A percentile compares a stretch with the other conserved stretches of the same genome.
Evolutionary conservation across 2,329 filamentous ascomycete species (phyloP).

Genomic region (Monilinia laxa): DNA sequence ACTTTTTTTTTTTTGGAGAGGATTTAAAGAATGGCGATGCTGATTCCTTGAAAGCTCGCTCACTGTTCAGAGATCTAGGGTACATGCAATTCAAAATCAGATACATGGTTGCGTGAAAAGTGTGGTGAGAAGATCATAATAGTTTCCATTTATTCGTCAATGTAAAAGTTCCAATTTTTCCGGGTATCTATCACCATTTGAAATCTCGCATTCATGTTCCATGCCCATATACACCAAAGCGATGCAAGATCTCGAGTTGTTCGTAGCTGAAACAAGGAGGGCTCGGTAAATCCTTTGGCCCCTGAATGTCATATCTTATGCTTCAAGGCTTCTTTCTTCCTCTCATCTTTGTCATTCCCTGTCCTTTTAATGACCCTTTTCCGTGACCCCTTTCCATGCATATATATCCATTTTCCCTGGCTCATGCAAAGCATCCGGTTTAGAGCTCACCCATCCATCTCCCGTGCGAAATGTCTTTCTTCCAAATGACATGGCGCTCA

Average conservation of each 20-base stretch:
- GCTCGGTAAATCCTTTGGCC: background rate
- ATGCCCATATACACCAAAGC: constrained; percentile 4
- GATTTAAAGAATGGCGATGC: background rate
- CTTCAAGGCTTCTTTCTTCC: background rate
- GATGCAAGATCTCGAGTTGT: background rate
- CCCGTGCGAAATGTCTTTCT: too few species aligned
- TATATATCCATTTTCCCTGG: background rate
- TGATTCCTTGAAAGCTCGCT: background rate
- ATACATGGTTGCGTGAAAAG: background rate
- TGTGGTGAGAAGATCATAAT: background rate
- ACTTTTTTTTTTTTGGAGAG: background rate
- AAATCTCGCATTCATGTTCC: background rate
- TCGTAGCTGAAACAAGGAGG: background rate
- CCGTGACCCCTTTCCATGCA: background rate
- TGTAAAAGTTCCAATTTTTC: constrained; percentile 2
- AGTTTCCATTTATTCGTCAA: background rate
- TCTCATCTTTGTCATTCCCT: background rate
- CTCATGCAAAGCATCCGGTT: background rate
- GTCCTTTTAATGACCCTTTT: background rate
- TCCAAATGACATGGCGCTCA: background rate
- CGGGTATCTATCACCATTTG: constrained; percentile 11
- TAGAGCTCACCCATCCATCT: background rate
- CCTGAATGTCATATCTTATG: background rate
- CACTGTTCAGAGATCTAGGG: too few species aligned
- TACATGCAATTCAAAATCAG: background rate